Evolutionary conservation across 2,329 filamentous ascomycete genomes (phyloP).

Genomic region (Coniochaeta hoffmannii): DNA sequence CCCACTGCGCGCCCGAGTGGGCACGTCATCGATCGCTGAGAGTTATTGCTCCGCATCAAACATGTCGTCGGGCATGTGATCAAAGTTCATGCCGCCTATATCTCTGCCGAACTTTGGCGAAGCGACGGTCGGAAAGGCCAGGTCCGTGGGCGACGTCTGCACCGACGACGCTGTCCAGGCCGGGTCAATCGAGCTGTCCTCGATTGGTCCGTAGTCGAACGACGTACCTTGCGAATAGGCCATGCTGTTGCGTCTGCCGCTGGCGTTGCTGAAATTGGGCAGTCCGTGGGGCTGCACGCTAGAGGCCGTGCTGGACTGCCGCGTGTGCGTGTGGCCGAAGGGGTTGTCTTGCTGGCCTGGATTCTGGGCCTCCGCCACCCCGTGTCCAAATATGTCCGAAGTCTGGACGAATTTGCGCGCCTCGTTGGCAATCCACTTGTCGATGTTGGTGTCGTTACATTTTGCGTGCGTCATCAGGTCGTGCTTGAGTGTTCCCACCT

Average conservation of each 20-base stretch:
- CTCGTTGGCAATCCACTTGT: constrained; percentile 45
- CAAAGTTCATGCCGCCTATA: constrained; percentile 22
- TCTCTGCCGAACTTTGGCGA: constrained; percentile 14
- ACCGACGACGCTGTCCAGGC: constrained; percentile 7
- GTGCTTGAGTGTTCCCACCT: constrained; percentile 40
- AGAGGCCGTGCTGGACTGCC: constrained; percentile 13
- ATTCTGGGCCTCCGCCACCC: constrained; percentile 2
- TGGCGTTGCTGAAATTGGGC: constrained; percentile 7
- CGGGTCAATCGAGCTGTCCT: background rate
- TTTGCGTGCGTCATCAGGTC: constrained; percentile 43
- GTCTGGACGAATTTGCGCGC: constrained; percentile 37
- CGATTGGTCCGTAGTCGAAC: background rate
- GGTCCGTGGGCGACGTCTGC: constrained; percentile 13
- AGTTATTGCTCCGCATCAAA: constrained; percentile 14
- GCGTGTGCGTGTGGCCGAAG: constrained; percentile 7
- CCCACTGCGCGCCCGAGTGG: too few relatives aligned
- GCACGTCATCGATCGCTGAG: background rate
- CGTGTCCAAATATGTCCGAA: constrained; percentile 9
- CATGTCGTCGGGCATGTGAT: constrained; percentile 29
- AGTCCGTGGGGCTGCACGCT: constrained; percentile 5
- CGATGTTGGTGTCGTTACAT: constrained; percentile 46
- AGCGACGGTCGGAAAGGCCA: constrained; percentile 8
- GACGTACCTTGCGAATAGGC: constrained; percentile 16
- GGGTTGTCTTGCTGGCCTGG: background rate
- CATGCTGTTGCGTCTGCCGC: constrained; percentile 13